Conservation (phyloP, 2,329 filamentous ascomycete genomes). For the Piedraia hortae region DNA sequence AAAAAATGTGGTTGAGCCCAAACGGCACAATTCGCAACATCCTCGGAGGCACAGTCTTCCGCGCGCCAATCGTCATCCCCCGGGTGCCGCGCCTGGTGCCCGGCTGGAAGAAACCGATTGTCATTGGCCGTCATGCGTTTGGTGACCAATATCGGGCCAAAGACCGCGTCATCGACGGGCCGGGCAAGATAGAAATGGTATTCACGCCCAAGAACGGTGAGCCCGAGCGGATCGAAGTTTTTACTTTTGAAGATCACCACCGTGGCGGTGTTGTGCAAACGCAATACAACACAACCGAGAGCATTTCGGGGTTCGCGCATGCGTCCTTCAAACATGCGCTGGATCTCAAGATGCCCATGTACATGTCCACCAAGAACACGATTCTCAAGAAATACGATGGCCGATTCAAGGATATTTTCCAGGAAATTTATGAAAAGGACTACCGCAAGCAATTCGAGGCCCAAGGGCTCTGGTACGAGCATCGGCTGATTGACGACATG, state of each 20-base stretch:
- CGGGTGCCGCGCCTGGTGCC: constrained; percentile 78
- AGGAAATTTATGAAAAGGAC: constrained; percentile 69
- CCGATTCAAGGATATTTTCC: constrained; percentile 97
- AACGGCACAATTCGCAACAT: constrained; percentile 61
- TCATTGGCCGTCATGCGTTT: constrained; percentile 94
- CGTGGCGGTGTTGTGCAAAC: constrained; percentile 66
- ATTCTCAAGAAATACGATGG: constrained; percentile 98
- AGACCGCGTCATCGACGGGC: constrained; percentile 56
- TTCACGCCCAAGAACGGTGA: constrained; percentile 62
- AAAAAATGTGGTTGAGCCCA: constrained; percentile 98
- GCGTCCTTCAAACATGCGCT: constrained; percentile 90
- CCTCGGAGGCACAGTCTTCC: constrained; percentile 85
- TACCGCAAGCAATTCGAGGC: constrained; percentile 79
- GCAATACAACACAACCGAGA: constrained; percentile 96
- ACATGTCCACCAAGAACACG: constrained; percentile 99
- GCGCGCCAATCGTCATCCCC: constrained; percentile 91
- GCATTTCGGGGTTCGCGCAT: constrained; percentile 82
- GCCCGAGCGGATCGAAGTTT: constrained; percentile 71
- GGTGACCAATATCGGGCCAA: constrained; percentile 97
- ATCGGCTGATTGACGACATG: constrained; percentile 98
- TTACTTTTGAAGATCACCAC: constrained; percentile 48
- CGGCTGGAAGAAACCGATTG: constrained; percentile 97
- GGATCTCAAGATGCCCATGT: constrained; percentile 66
- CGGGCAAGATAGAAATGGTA: constrained; percentile 79
- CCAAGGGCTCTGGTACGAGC: constrained; percentile 95